Conservation (phyloP, 2,329 filamentous ascomycete genomes). For the Cadophora gregata region DNA sequence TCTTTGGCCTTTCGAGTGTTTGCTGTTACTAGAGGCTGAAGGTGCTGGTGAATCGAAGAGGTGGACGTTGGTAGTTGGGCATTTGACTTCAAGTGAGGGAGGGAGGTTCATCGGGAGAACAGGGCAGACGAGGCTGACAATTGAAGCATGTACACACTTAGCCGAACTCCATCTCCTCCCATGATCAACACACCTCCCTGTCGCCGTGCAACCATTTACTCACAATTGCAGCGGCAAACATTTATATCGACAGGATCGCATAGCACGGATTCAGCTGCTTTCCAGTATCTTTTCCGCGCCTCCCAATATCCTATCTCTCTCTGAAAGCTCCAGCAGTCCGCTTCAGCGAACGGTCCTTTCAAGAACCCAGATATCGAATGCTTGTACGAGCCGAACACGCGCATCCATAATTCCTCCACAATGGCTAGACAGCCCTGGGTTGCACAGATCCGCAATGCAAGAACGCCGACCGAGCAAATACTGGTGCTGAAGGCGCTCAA, state of each 20-base stretch:
- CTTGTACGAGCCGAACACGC: conserved; percentile 13
- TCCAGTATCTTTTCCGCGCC: not conserved
- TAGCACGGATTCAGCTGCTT: not conserved
- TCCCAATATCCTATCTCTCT: not conserved
- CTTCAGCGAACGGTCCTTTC: not conserved
- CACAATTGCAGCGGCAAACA: not conserved
- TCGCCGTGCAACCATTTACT: conserved; percentile 3
- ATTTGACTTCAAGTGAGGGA: not conserved
- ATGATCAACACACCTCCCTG: not conserved
- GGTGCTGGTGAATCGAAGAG: not conserved
- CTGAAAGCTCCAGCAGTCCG: not conserved
- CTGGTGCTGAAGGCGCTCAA: conserved; percentile 76
- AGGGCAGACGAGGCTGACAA: not conserved
- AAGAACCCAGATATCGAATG: conserved; percentile 20
- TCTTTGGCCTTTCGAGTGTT: not conserved
- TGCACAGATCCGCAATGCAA: conserved; percentile 61
- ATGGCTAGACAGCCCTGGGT: conserved; percentile 55
- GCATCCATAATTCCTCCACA: conserved; percentile 9
- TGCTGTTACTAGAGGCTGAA: not conserved
- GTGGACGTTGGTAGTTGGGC: not conserved
- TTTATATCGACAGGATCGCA: not conserved
- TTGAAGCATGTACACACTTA: not conserved
- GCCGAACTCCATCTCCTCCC: conserved; percentile 1
- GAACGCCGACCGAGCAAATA: conserved; percentile 57
- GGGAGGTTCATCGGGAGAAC: not conserved